These are phyloP conservation scores for Malbranchea zuffiana DNA, from an alignment of 2,329 filamentous ascomycete genomes.

Conservation along the genomic window DNA sequence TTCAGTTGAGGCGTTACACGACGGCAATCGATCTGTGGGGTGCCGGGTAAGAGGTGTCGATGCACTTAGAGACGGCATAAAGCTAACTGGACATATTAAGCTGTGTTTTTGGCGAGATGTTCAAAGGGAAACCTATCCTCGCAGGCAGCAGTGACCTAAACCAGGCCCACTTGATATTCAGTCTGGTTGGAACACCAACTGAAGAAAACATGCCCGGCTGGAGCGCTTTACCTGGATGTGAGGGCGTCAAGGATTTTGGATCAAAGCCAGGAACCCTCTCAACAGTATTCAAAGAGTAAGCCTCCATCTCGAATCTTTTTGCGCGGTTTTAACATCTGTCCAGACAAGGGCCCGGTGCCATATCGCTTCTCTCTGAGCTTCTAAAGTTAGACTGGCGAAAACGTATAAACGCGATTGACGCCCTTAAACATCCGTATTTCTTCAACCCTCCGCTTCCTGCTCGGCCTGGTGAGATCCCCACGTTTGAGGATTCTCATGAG, in stretches of 20 bases:
- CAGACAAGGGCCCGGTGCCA: constrained; percentile 57
- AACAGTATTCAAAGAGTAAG: constrained; percentile 60
- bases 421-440: constrained; percentile 87
- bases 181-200: constrained; percentile 77
- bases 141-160: constrained; percentile 79
- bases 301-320: neutral
- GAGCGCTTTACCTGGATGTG: constrained; percentile 69
- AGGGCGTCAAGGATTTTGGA: constrained; percentile 55
- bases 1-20: constrained; percentile 85
- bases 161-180: constrained; percentile 88
- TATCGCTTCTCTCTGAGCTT: constrained; percentile 71
- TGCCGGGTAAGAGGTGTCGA: constrained; percentile 58
- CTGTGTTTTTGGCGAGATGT: constrained; percentile 98
- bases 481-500: constrained; percentile 90
- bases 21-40: constrained; percentile 98
- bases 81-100: constrained; percentile 35
- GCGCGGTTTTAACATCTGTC: constrained; percentile 1
- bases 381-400: constrained; percentile 80
- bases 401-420: constrained; percentile 87
- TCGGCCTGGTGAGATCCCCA: constrained; percentile 74
- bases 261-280: constrained; percentile 55
- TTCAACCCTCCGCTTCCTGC: constrained; percentile 66
- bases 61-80: constrained; percentile 3
- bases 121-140: constrained; percentile 83
- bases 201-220: constrained; percentile 91